Base-by-base conservation (phyloP, 495 filamentous ascomycete species). In the Penicillium desertorum region DNA sequence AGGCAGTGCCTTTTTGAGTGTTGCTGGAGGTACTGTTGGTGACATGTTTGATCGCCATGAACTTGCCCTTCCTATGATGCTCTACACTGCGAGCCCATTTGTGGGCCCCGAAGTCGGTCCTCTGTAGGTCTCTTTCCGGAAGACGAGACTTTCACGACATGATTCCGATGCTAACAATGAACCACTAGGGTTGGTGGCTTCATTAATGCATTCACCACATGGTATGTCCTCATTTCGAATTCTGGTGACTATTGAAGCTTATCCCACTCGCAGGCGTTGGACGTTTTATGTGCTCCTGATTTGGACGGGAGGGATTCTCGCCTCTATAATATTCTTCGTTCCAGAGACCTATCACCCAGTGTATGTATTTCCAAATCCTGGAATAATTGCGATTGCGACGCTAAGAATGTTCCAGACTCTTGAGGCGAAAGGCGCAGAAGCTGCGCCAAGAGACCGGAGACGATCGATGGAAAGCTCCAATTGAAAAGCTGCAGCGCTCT, bases 341-440 rank as follows among this genome's bases (percentile, higher is more conserved):
- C 93, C 94, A 2, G 93, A 97, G 74, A 98, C 94, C 0, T 98
- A 96, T 65, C 89, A 89, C 52, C 85, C 85, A 23, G 84, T 87
- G 76, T 77, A 70, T 53, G 75, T 67, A 46, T 44, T 6, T 41
- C 19, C 46, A 36, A 5, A 20, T 57, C 12, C 34, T 49, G 19
- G 22, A 10, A 49, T 36, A 29, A 25, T 45, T 10, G 8, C 23
- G 42, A 25, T 45, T 10, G 8, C 23, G 42, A 36, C 48, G 48
- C 58, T 65, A 50, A 59, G 4, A 19, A 79, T 36, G 76, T 82
- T 47, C 29, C 12, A 86, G 89, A 27, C 77, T 94, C 29, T 78
- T 98, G 23, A 82, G 88, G 36, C 74, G 82, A 25, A 96, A 95
- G 60, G 94, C 94, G 4, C 71, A 76, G 23, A 75, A 75, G 45